Conservation (phyloP, 2,329 filamentous ascomycete species). For the Aspergillus ibericus region DNA sequence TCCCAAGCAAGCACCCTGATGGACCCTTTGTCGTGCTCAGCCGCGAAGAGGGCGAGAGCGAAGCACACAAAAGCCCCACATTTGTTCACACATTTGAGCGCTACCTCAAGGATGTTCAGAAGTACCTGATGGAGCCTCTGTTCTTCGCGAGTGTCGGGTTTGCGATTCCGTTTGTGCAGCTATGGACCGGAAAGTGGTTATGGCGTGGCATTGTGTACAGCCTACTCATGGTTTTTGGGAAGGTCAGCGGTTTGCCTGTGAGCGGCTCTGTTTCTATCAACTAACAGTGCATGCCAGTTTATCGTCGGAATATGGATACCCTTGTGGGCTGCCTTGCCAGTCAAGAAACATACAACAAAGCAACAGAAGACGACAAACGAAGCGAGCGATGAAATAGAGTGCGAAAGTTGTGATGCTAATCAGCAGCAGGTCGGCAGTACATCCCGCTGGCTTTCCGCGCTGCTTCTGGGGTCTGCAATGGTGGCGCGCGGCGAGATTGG, state of each 20-base stretch:
- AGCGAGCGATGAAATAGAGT: too few species aligned
- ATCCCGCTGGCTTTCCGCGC: constrained; percentile 17
- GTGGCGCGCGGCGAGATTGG: constrained; percentile 37
- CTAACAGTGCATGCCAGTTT: constrained; percentile 11
- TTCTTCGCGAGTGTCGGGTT: constrained; percentile 36
- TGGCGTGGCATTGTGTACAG: constrained; percentile 33
- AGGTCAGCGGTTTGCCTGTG: constrained; percentile 16
- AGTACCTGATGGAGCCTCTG: constrained; percentile 34
- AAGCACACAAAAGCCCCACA: constrained; percentile 36
- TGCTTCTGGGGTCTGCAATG: constrained; percentile 34
- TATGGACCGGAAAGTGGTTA: constrained; percentile 35
- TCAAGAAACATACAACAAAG: not conserved
- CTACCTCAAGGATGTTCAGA: constrained; percentile 38
- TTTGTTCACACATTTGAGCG: constrained; percentile 43
- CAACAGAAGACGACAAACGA: too few species aligned
- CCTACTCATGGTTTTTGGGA: constrained; percentile 31
- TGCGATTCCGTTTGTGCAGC: constrained; percentile 32
- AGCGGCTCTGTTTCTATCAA: not conserved
- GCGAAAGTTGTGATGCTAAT: not conserved
- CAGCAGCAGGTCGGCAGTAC: not conserved
- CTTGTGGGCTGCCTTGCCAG: not conserved
- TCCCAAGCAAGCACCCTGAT: constrained; percentile 38
- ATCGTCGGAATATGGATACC: not conserved
- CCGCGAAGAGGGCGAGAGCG: constrained; percentile 35
- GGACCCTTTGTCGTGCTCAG: constrained; percentile 38